These are phyloP conservation scores for Lotmaria passim DNA, from an alignment of 208 protist species.

Conservation along the genomic window DNA sequence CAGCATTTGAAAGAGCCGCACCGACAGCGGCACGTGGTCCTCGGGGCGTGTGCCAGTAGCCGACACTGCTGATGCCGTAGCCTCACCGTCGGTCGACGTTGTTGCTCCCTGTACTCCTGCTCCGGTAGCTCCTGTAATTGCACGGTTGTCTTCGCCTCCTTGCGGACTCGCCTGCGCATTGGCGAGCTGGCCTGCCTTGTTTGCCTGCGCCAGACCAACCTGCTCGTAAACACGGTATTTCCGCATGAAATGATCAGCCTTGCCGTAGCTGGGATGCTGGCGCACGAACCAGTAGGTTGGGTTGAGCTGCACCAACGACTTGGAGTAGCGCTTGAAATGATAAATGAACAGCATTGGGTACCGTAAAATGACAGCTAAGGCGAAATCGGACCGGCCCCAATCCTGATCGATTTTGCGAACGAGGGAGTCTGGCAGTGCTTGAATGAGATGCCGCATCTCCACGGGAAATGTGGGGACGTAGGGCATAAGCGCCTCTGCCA, in stretches of 20 bases:
- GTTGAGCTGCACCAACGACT: conserved; percentile 73
- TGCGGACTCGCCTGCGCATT: background rate
- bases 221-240: background rate
- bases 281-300: conserved; percentile 76
- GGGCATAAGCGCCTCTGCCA: conserved; percentile 74
- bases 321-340: conserved; percentile 38
- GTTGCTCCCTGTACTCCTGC: too few relatives aligned
- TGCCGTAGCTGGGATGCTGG: conserved; percentile 67
- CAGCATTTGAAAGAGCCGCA: conserved; percentile 69
- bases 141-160: too few relatives aligned
- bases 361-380: conserved; percentile 42
- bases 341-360: conserved; percentile 88
- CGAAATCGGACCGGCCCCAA: conserved; percentile 22
- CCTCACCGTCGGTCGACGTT: background rate
- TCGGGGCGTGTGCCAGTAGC: background rate
- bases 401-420: conserved; percentile 37
- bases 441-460: conserved; percentile 60
- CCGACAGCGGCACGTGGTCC: background rate
- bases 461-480: conserved; percentile 82
- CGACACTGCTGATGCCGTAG: background rate
- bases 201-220: background rate
- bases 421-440: conserved; percentile 48
- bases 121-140: too few relatives aligned
- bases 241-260: conserved; percentile 47
- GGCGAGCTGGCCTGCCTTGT: background rate